These are phyloP conservation scores for Vitis amurensis DNA, from an alignment of 164 flowering plant species.

Conservation along the genomic window DNA sequence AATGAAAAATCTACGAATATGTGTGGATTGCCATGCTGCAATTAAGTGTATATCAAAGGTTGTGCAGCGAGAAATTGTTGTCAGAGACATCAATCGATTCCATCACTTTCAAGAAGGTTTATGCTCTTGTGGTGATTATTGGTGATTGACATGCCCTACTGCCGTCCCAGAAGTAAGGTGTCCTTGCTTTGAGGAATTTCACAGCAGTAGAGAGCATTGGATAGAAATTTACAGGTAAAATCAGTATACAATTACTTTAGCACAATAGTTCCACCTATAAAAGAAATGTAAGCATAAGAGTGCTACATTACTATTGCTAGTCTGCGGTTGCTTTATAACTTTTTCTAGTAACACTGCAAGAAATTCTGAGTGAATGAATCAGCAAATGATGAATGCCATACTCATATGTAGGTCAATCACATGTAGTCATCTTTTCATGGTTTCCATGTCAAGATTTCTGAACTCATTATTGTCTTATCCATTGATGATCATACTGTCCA, in stretches of 20 bases:
- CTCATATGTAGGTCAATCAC: not conserved
- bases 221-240: too few relatives aligned
- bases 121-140: conserved; percentile 94
- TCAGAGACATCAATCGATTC: conserved; percentile 88
- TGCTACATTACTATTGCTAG: not conserved
- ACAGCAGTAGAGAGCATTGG: not conserved
- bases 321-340: not conserved
- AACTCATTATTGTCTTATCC: too few relatives aligned
- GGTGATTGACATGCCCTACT: conserved; percentile 43
- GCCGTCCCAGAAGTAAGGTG: too few relatives aligned
- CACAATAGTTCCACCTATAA: too few relatives aligned
- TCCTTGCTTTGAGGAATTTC: too few relatives aligned
- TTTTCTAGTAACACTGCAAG: not conserved
- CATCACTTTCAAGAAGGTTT: conserved; percentile 76
- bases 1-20: conserved; percentile 81
- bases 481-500: too few relatives aligned
- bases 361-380: not conserved
- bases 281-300: too few relatives aligned
- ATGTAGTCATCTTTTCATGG: not conserved
- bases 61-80: conserved; percentile 64
- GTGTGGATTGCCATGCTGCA: conserved; percentile 77
- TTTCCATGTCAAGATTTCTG: too few relatives aligned
- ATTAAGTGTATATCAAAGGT: conserved; percentile 63
- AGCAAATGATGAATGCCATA: not conserved
- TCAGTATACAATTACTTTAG: too few relatives aligned